phyloP scores from a whole-genome alignment of 129 eudicot genomes.

The Cynara cardunculus region DNA sequence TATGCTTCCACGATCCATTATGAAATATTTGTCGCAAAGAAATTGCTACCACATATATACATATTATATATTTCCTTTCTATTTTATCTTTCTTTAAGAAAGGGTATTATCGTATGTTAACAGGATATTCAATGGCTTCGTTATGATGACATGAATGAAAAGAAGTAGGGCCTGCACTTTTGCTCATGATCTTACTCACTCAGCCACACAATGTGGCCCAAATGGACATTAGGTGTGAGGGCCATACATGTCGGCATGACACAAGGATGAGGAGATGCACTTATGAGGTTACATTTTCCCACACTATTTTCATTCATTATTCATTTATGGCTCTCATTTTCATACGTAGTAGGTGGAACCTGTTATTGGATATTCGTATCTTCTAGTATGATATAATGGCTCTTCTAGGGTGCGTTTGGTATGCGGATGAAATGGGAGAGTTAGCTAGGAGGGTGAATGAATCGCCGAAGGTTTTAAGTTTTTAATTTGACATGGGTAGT shows the following conservation, averaged over 20 bases:
- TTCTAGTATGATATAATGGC: background rate
- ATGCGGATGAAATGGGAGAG: too few relatives aligned
- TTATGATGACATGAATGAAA: constrained; percentile 5
- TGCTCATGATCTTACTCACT: background rate
- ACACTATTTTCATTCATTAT: background rate
- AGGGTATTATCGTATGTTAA: background rate
- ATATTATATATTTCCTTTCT: background rate
- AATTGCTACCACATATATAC: background rate
- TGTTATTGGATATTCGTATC: background rate
- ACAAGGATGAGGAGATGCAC: constrained; percentile 4
- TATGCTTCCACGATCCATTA: background rate
- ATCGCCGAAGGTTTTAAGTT: background rate
- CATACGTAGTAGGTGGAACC: background rate
- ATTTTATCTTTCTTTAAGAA: background rate
- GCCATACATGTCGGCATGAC: constrained; percentile 9
- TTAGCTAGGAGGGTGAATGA: too few relatives aligned
- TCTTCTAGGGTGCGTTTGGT: too few relatives aligned
- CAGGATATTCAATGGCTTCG: constrained; percentile 52
- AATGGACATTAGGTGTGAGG: background rate
- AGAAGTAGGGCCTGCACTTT: constrained; percentile 19
- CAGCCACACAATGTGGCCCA: background rate
- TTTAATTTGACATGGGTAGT: background rate
- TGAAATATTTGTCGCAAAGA: background rate
- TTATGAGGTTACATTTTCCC: constrained; percentile 1
- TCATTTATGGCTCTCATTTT: background rate